Conservation (phyloP, 106 monocot genomes). For the Ottelia alismoides region DNA sequence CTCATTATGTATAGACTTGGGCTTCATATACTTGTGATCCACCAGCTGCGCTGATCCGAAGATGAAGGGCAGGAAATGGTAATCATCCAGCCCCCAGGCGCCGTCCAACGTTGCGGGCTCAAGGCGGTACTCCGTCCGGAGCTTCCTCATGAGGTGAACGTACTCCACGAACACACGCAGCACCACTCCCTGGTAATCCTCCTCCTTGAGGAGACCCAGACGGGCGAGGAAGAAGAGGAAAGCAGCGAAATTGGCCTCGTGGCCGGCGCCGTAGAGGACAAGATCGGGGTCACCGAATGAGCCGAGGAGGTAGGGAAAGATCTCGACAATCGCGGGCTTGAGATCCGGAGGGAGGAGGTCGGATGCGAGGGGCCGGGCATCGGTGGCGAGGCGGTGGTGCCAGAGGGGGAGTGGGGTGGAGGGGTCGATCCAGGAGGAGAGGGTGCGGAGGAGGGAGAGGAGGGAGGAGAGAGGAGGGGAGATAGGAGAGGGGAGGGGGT, state of each 20-base stretch:
- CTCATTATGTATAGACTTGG: slow-evolving; percentile 85
- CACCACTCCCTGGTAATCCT: slow-evolving; percentile 60
- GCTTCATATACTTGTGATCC: slow-evolving; percentile 98
- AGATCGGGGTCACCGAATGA: slow-evolving; percentile 78
- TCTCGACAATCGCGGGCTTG: slow-evolving; percentile 39
- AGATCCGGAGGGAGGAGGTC: slow-evolving; percentile 22
- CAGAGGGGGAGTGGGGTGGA: slow-evolving; percentile 51
- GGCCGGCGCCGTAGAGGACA: slow-evolving; percentile 90
- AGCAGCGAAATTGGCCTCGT: slow-evolving; percentile 85
- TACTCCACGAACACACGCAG: slow-evolving; percentile 56
- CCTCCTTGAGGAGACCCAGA: slow-evolving; percentile 50
- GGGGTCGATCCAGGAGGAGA: slow-evolving; percentile 36
- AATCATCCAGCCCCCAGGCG: slow-evolving; percentile 94
- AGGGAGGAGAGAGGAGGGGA: slow-evolving; percentile 36
- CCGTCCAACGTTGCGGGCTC: slow-evolving; percentile 92
- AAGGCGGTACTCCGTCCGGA: slow-evolving; percentile 56
- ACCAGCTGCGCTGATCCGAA: slow-evolving; percentile 89
- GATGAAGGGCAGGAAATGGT: slow-evolving; percentile 83
- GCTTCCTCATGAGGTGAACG: slow-evolving; percentile 65
- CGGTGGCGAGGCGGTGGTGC: slow-evolving; percentile 38
- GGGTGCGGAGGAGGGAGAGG: no score
- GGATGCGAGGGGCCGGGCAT: slow-evolving; percentile 15
- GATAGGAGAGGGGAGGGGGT: slow-evolving; percentile 21
- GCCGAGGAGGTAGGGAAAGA: slow-evolving; percentile 70
- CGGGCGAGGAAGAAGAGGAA: slow-evolving; percentile 83